These are phyloP conservation scores for Stereocaulon alpinum DNA, from an alignment of 495 filamentous ascomycete species.

Conservation along the genomic window DNA sequence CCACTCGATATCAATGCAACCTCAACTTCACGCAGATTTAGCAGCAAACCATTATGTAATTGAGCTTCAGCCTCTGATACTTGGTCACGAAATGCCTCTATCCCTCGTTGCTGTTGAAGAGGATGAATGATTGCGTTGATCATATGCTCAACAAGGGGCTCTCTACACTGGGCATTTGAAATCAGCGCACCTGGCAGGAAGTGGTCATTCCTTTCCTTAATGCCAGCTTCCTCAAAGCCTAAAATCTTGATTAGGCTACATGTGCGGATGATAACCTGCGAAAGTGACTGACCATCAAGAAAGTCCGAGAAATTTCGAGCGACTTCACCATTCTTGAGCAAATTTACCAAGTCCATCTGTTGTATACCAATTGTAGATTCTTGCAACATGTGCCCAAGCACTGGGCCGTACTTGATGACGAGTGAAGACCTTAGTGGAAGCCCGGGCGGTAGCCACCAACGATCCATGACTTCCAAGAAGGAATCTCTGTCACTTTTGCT, in stretches of 20 bases:
- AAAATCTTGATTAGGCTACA: not conserved
- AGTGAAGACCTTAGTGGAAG: not conserved
- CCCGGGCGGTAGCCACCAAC: not conserved
- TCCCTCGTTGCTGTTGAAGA: not conserved
- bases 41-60: conserved; percentile 2
- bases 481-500: not conserved
- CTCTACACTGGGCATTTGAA: not conserved
- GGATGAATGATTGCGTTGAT: not conserved
- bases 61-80: not conserved
- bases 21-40: conserved; percentile 3
- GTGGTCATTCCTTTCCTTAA: not conserved
- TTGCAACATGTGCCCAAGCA: not conserved
- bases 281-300: not conserved
- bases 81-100: conserved; percentile 4
- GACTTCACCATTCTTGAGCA: not conserved
- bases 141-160: not conserved
- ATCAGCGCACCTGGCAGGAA: not conserved
- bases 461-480: conserved; percentile 2
- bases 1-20: not conserved
- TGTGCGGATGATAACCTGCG: not conserved
- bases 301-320: not conserved
- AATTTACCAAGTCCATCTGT: not conserved
- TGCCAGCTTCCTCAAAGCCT: not conserved
- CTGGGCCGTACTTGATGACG: not conserved
- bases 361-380: not conserved